These are phyloP conservation scores for Ophiostoma australiae DNA, from an alignment of 2,329 filamentous ascomycete genomes.

Conservation along the genomic window DNA sequence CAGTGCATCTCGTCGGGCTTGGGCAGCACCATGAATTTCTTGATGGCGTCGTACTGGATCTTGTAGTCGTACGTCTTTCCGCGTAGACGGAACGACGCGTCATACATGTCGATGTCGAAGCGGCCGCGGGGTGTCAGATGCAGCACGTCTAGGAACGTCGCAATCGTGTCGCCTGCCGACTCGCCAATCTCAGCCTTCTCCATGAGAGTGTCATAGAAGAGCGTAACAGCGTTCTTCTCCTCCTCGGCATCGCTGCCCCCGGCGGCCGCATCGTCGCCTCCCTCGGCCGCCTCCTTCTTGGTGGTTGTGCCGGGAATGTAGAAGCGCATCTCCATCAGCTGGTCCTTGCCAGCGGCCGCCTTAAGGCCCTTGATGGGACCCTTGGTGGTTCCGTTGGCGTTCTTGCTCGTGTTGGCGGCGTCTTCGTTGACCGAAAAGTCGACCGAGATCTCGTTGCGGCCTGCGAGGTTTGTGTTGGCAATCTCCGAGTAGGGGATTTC, in stretches of 20 bases:
- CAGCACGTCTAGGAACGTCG: slow-evolving; percentile 92
- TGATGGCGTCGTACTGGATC: slow-evolving; percentile 95
- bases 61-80: slow-evolving; percentile 99
- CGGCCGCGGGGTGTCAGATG: slow-evolving; percentile 98
- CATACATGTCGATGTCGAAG: slow-evolving; percentile 99
- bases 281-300: slow-evolving; percentile 60
- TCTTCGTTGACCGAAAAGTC: slow-evolving; percentile 79
- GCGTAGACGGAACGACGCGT: slow-evolving; percentile 90
- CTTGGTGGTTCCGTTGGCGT: slow-evolving; percentile 41
- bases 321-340: slow-evolving; percentile 97
- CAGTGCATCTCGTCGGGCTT: slow-evolving; percentile 98
- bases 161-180: slow-evolving; percentile 96
- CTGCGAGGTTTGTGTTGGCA: slow-evolving; percentile 93
- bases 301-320: slow-evolving; percentile 91
- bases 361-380: slow-evolving; percentile 79
- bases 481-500: slow-evolving; percentile 97
- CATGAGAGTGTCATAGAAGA: slow-evolving; percentile 98
- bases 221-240: slow-evolving; percentile 88
- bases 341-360: slow-evolving; percentile 80
- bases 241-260: slow-evolving; percentile 64
- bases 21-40: slow-evolving; percentile 97
- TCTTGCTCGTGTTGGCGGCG: slow-evolving; percentile 68
- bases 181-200: slow-evolving; percentile 99
- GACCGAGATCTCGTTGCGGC: slow-evolving; percentile 95
- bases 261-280: slow-evolving; percentile 68